These are phyloP conservation scores for Dendrobium huoshanense DNA, from an alignment of 106 monocot species.

Conservation along the genomic window DNA sequence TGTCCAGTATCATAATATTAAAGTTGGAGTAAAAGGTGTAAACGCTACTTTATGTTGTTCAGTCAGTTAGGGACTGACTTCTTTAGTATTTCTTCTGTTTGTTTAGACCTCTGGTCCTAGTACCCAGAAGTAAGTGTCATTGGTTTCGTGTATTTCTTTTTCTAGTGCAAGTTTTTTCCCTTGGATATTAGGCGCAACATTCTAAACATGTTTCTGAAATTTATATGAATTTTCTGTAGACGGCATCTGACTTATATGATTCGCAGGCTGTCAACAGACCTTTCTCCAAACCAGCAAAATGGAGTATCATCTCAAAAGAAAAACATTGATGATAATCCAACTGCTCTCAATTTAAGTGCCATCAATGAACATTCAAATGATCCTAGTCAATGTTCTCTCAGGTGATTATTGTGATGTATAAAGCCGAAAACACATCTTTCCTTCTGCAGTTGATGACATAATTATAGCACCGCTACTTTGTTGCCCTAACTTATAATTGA, in stretches of 20 bases:
- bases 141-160: neutral
- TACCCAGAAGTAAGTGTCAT: neutral
- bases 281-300: conserved; percentile 34
- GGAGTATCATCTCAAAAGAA: conserved; percentile 29
- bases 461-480: neutral
- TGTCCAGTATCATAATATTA: neutral
- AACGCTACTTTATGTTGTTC: neutral
- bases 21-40: neutral
- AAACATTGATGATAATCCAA: conserved; percentile 18
- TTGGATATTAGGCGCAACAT: conserved; percentile 4
- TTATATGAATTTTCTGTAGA: no score
- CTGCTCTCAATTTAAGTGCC: conserved; percentile 21
- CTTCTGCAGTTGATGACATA: neutral
- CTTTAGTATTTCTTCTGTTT: neutral
- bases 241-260: conserved; percentile 4
- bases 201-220: neutral
- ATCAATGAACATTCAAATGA: conserved; percentile 24
- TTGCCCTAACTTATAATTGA: neutral
- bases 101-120: neutral
- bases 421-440: neutral
- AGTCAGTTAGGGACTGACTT: neutral
- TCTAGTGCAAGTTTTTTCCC: neutral
- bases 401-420: conserved; percentile 14
- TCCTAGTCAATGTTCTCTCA: conserved; percentile 29
- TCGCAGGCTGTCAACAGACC: conserved; percentile 47